Conservation (phyloP, 371 early-diverging fungal genomes). For the Mortierella sp. region DNA sequence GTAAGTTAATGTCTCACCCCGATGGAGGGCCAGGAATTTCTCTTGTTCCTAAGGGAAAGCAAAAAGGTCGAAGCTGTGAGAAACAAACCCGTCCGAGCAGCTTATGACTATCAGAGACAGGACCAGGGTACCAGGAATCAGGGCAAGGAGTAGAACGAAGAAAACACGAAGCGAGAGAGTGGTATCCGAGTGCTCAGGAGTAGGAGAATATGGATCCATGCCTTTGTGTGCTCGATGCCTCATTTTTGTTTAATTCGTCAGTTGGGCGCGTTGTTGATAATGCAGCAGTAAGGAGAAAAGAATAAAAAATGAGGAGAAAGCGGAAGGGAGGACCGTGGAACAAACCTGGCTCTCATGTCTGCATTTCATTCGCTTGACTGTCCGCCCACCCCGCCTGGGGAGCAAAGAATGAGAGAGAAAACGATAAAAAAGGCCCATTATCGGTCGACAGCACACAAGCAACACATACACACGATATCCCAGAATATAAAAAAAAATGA, state of each 20-base stretch:
- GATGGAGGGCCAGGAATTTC: background rate
- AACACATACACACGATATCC: background rate
- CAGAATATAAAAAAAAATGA: background rate
- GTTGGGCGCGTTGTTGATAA: constrained; percentile 13
- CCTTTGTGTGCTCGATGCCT: background rate
- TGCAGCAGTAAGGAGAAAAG: background rate
- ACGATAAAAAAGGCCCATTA: constrained; percentile 1
- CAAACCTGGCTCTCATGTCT: background rate
- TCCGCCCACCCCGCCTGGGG: constrained; percentile 5
- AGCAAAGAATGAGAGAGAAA: background rate
- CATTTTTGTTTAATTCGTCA: background rate
- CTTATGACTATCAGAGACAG: background rate
- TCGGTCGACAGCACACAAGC: background rate
- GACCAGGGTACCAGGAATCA: background rate
- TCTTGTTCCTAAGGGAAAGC: background rate
- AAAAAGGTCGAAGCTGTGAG: background rate
- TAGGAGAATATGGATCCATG: background rate
- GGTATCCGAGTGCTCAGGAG: background rate
- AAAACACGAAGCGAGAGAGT: background rate
- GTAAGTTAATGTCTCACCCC: constrained; percentile 59
- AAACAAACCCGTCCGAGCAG: background rate
- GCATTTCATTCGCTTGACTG: constrained; percentile 4
- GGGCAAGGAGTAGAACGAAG: background rate
- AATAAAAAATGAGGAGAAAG: background rate
- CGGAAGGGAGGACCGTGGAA: constrained; percentile 12